Conservation (phyloP, 495 filamentous ascomycete genomes). For the Aspergillus egyptiacus region DNA sequence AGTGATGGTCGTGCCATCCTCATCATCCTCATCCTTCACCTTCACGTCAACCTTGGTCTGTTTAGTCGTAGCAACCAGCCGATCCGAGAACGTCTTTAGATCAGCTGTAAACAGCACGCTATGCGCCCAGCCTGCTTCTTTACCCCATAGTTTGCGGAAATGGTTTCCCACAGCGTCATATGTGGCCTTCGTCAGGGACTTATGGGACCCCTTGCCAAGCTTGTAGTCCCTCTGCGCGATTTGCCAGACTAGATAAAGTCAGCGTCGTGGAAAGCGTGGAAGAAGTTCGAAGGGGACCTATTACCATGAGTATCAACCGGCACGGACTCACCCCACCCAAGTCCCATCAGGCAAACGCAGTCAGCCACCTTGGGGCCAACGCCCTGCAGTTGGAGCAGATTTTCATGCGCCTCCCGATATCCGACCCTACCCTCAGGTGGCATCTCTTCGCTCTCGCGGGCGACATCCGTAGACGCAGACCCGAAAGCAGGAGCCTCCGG, state of each 20-base stretch:
- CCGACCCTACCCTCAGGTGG: slow-evolving; percentile 54
- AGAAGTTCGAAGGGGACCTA: slow-evolving; percentile 16
- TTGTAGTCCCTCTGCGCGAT: slow-evolving; percentile 94
- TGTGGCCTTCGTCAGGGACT: slow-evolving; percentile 78
- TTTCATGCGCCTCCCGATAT: slow-evolving; percentile 77
- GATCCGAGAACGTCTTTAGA: slow-evolving; percentile 73
- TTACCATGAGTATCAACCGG: slow-evolving; percentile 91
- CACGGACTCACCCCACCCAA: slow-evolving; percentile 94
- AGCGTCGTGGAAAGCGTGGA: neutral
- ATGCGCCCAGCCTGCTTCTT: slow-evolving; percentile 95
- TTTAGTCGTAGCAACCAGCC: slow-evolving; percentile 40
- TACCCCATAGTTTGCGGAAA: slow-evolving; percentile 87
- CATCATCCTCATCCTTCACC: slow-evolving; percentile 21
- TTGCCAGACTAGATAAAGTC: slow-evolving; percentile 67
- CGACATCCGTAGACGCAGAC: slow-evolving; percentile 16
- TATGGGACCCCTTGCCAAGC: slow-evolving; percentile 78
- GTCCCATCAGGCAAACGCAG: slow-evolving; percentile 92
- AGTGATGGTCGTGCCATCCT: slow-evolving; percentile 20
- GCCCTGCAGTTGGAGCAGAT: slow-evolving; percentile 69
- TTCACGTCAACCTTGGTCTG: slow-evolving; percentile 47
- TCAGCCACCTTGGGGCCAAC: slow-evolving; percentile 97
- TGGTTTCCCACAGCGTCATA: slow-evolving; percentile 87
- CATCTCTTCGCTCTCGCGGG: slow-evolving; percentile 40
- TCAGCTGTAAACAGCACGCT: slow-evolving; percentile 95
- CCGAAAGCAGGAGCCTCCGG: slow-evolving; percentile 64